Base-by-base conservation (phyloP, 1,139 yeast species). In the Suhomyces chickasaworum region DNA sequence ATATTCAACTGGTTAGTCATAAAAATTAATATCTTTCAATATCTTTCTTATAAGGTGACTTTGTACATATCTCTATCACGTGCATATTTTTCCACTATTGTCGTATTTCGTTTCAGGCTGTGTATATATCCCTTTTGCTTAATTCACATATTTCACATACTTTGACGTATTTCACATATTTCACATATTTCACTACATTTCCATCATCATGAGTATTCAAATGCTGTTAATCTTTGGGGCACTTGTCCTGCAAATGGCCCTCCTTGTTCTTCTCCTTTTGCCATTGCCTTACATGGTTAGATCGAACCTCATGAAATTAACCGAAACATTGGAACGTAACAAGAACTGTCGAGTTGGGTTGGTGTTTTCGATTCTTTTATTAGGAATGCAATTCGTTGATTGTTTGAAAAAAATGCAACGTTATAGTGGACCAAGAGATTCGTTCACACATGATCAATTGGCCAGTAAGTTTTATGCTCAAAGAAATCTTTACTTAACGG, bases 401-500 rank as follows among this genome's bases (percentile, higher is more conserved):
- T 80, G 90, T 13, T 63, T 79, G 64, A 72, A 75, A 53, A 61
- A 83, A 55, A 68, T 79, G 44, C 64, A 69, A 44, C 64, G 58
- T 54, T 71, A 50, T 54, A 63, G 58, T 42, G 48, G 54, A 9
- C 54, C 53, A 41, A 45, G 59, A 15, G 61, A 55, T 27, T 64
- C 59, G 42, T 60, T 70, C 55, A 63, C 62, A 44, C 63, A 66
- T 46, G 79, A 75, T 27, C 75, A 69, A 59, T 65, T 73, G 59
- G 79, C 78, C n/a, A 64, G 74, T 46, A 80, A 82, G 55, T 84
- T 86, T 54, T 84, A 83, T 56, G 77, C 85, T 38, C 90, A 86
- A 61, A 74, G 93, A 58, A 86, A 86, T 57, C 69, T 84, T 53
- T 85, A 86, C 62, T 75, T 86, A 49, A 77, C 85, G 15, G 91